Conservation (phyloP, 805 yeast species). For the Metschnikowia matae region DNA sequence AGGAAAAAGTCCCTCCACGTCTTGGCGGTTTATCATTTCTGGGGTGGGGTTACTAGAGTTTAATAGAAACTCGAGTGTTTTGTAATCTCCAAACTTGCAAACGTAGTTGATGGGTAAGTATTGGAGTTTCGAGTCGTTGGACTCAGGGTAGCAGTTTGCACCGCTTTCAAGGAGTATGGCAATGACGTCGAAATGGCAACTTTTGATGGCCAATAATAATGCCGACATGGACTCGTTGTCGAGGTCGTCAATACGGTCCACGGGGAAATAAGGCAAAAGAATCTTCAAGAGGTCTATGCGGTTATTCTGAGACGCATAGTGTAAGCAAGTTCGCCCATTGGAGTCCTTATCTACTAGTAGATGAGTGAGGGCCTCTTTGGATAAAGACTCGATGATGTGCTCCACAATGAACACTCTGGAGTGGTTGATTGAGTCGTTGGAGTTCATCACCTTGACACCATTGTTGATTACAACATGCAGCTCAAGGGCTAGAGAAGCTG, state of each 20-base stretch:
- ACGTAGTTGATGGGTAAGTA: constrained; percentile 82
- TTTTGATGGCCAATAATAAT: constrained; percentile 69
- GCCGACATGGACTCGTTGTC: constrained; percentile 83
- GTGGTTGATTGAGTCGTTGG: constrained; percentile 36
- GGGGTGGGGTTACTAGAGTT: constrained; percentile 29
- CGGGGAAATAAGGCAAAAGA: constrained; percentile 37
- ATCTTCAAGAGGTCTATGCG: constrained; percentile 41
- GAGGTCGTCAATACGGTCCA: constrained; percentile 42
- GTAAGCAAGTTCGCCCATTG: constrained; percentile 78
- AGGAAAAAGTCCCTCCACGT: constrained; percentile 88
- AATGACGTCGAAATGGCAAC: constrained; percentile 49
- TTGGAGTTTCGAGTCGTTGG: constrained; percentile 50
- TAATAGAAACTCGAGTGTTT: constrained; percentile 62
- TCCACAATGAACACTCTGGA: constrained; percentile 35
- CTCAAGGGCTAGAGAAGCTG: constrained; percentile 29
- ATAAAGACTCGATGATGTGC: constrained; percentile 26
- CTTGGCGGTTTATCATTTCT: constrained; percentile 45
- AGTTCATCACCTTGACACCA: constrained; percentile 38
- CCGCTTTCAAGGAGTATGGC: constrained; percentile 31
- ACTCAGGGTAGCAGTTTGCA: constrained; percentile 38
- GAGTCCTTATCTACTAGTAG: constrained; percentile 47
- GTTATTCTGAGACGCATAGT: constrained; percentile 70
- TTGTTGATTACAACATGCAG: constrained; percentile 39
- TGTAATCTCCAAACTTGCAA: constrained; percentile 75
- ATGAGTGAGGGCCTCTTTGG: constrained; percentile 15